Evolutionary conservation across 2,329 filamentous ascomycete genomes (phyloP).

Genomic region (Penicillium glabrum): DNA sequence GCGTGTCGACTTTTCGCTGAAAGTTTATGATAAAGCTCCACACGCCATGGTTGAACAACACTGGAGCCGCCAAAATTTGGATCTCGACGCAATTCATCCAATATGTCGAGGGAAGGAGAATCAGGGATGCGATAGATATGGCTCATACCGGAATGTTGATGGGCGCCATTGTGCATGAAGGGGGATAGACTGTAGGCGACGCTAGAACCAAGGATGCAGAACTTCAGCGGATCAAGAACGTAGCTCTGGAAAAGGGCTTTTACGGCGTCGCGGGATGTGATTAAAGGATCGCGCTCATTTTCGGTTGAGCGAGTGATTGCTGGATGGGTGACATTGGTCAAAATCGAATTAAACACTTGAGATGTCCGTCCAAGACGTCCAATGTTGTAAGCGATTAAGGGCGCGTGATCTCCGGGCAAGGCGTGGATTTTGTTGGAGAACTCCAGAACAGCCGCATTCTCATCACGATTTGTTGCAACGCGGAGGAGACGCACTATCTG

Average conservation of each 20-base stretch:
- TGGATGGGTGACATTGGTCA: conserved; percentile 44
- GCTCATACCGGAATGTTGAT: conserved; percentile 39
- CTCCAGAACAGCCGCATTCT: conserved; percentile 38
- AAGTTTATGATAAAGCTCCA: conserved; percentile 38
- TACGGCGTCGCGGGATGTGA: conserved; percentile 40
- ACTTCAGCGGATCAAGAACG: conserved; percentile 42
- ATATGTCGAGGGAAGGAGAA: conserved; percentile 34
- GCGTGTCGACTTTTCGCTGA: conserved; percentile 42
- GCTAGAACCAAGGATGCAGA: conserved; percentile 43
- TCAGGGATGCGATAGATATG: conserved; percentile 42
- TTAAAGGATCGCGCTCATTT: conserved; percentile 32
- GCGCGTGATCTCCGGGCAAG: conserved; percentile 30
- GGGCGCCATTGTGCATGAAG: conserved; percentile 45
- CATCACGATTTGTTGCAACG: conserved; percentile 35
- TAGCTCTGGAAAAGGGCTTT: conserved; percentile 43
- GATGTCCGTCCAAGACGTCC: conserved; percentile 43
- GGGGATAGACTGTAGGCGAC: conserved; percentile 45
- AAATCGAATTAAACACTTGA: conserved; percentile 44
- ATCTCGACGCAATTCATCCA: conserved; percentile 39
- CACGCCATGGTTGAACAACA: conserved; percentile 46
- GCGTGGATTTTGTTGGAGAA: conserved; percentile 38
- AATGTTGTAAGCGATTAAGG: conserved; percentile 43
- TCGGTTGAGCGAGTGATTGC: conserved; percentile 28
- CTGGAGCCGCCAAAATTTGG: conserved; percentile 43
- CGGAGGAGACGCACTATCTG: conserved; percentile 42